Base-by-base conservation (phyloP, 306 rosid genomes). In the Styphnolobium japonicum region DNA sequence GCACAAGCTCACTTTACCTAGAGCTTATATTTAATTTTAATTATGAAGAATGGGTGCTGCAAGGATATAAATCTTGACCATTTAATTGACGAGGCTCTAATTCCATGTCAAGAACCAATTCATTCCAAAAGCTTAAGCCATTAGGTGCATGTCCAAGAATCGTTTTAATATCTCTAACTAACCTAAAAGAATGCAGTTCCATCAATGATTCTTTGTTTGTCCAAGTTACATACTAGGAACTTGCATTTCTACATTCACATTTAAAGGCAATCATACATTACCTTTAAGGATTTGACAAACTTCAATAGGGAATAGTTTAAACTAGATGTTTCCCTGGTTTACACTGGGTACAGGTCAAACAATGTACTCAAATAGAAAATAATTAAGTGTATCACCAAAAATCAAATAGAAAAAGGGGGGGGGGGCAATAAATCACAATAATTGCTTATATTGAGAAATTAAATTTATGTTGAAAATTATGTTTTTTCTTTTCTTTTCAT, bases 231-330 rank as follows among this genome's bases (percentile, higher is more conserved):
- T n/a, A 9, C 27, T 31, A 43, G 42, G 18, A 71, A 43, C 25
- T 76, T 63, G n/a, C 33, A 42, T 76, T 39, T 40, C 42, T 34
- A 22, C 56, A 51, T 62, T 77, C 67, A 19, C 79, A 64, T 52
- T 34, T 15, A 63, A 71, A 79, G 57, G 71, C 11, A 69, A 31
- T 39, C 49, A 80, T 62, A 2, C 58, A 31, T 36, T 14, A 57
- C 71, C 58, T 57, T 67, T 45, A 39, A 23, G 16, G 19, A 52
- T 61, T 61, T 8, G 40, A 62, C 36, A 69, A 49, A 60, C 14
- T 60, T 19, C 39, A 34, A 69, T 22, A 53, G 27, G 48, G 46
- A 51, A 63, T 39, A 63, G 40, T 73, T 80, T 53, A 31, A 67
- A 58, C 45, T 18, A 9, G 16, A 49, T 66, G 16, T 39, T 64